Percentiles rank a stretch among this genome's conserved stretches.
Conservation (phyloP, 2,329 filamentous ascomycete genomes). For the Myotisia sp. region DNA sequence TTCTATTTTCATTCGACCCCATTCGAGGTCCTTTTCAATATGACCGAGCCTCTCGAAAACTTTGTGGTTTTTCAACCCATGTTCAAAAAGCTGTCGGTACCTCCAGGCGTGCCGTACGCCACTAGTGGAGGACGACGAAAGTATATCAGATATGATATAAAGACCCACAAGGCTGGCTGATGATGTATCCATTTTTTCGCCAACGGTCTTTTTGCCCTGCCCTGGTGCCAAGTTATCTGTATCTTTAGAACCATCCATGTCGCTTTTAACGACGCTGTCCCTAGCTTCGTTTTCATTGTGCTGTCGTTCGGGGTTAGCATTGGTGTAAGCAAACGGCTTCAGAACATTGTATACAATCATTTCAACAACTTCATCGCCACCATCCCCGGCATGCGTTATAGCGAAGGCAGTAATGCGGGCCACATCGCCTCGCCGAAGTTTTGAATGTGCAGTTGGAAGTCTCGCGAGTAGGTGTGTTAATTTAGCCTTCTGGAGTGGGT, state of each 20-base stretch:
- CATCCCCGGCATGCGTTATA: conserved; percentile 69
- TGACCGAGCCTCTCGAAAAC: conserved; percentile 63
- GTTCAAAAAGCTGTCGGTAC: conserved; percentile 67
- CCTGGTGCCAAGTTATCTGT: conserved; percentile 19
- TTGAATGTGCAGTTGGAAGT: conserved; percentile 60
- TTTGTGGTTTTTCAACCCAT: conserved; percentile 50
- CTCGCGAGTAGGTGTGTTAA: conserved; percentile 71
- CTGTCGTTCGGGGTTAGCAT: conserved; percentile 46
- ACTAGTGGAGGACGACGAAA: conserved; percentile 61
- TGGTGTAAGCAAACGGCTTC: conserved; percentile 58
- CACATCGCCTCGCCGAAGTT: conserved; percentile 69
- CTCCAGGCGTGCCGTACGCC: conserved; percentile 75
- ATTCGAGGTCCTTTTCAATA: conserved; percentile 56
- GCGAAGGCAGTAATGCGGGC: conserved; percentile 78
- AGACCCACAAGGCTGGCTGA: conserved; percentile 64
- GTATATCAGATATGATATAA: conserved; percentile 66
- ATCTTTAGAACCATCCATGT: conserved; percentile 16
- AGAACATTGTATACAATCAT: conserved; percentile 72
- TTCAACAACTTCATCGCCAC: conserved; percentile 82
- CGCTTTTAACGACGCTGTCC: conserved; percentile 18
- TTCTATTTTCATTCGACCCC: conserved; percentile 69
- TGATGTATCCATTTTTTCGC: conserved; percentile 49
- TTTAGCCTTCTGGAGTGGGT: conserved; percentile 70
- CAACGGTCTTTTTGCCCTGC: conserved; percentile 25
- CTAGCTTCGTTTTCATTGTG: conserved; percentile 9